A percentile compares a stretch with the other conserved stretches of the same genome.
These are phyloP conservation scores for Solanum pennellii DNA, from an alignment of 257 asterid species.

Conservation along the genomic window DNA sequence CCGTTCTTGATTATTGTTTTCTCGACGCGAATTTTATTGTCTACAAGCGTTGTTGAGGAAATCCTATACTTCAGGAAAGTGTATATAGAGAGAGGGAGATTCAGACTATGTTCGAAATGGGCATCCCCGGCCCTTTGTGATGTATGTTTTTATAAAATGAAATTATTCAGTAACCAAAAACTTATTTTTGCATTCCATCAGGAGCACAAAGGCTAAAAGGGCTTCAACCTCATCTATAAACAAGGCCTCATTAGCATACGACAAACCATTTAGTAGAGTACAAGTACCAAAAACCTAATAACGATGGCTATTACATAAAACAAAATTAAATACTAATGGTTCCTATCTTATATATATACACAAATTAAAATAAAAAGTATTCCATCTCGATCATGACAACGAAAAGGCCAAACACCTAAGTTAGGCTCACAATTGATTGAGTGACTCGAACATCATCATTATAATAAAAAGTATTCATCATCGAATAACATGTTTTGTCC, in stretches of 20 bases:
- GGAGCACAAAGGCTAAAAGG: background rate
- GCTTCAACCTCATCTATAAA: background rate
- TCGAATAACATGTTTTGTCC: conserved; percentile 19
- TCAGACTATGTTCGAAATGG: no score
- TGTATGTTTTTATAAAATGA: background rate
- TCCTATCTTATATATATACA: background rate
- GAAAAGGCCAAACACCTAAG: background rate
- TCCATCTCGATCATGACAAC: background rate
- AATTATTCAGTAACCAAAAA: background rate
- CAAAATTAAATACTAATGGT: background rate
- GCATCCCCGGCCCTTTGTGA: no score
- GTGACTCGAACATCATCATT: background rate
- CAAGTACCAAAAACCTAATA: background rate
- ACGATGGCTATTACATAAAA: background rate
- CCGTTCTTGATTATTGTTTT: no score
- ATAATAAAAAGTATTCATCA: background rate
- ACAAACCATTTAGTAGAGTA: background rate
- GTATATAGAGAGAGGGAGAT: no score
- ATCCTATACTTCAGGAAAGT: no score
- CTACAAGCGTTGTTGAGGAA: no score
- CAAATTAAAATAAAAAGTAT: background rate
- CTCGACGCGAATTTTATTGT: no score
- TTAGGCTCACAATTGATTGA: background rate
- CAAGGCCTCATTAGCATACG: background rate
- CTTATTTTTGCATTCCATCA: background rate